Conservation (phyloP, 805 yeast species). For the Metschnikowia orientalis region DNA sequence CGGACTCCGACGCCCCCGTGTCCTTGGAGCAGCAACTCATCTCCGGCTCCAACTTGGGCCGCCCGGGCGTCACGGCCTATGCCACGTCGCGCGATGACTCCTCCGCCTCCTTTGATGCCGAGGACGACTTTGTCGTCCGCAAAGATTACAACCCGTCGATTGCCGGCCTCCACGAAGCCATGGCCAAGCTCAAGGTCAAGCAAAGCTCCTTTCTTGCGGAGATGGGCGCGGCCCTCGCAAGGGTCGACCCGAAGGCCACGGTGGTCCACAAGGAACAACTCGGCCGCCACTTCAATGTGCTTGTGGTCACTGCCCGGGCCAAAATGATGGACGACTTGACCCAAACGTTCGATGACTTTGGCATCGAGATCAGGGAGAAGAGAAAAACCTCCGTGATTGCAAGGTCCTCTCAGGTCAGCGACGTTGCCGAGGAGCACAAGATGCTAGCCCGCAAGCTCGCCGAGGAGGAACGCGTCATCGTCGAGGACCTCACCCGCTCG, state of each 20-base stretch:
- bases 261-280: constrained; percentile 27
- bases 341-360: no score
- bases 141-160: constrained; percentile 31
- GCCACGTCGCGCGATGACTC: neutral
- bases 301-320: constrained; percentile 43
- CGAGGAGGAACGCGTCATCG: constrained; percentile 50
- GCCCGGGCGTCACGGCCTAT: constrained; percentile 1
- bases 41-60: constrained; percentile 1
- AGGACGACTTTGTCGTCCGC: constrained; percentile 27
- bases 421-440: constrained; percentile 48
- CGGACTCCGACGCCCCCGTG: neutral
- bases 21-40: constrained; percentile 4
- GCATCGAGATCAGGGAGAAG: constrained; percentile 22
- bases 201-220: constrained; percentile 24
- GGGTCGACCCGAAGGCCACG: constrained; percentile 28
- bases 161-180: constrained; percentile 28
- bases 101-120: neutral
- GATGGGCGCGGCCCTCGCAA: constrained; percentile 17
- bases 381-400: constrained; percentile 43
- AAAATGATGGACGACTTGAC: constrained; percentile 24
- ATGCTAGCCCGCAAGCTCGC: constrained; percentile 44
- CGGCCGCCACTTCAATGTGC: constrained; percentile 36
- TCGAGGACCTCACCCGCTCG: constrained; percentile 44
- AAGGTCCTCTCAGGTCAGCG: constrained; percentile 49
- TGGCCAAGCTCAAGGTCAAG: constrained; percentile 22